Base-by-base conservation (phyloP, 164 flowering plant species). In the Berberis vulgaris region DNA sequence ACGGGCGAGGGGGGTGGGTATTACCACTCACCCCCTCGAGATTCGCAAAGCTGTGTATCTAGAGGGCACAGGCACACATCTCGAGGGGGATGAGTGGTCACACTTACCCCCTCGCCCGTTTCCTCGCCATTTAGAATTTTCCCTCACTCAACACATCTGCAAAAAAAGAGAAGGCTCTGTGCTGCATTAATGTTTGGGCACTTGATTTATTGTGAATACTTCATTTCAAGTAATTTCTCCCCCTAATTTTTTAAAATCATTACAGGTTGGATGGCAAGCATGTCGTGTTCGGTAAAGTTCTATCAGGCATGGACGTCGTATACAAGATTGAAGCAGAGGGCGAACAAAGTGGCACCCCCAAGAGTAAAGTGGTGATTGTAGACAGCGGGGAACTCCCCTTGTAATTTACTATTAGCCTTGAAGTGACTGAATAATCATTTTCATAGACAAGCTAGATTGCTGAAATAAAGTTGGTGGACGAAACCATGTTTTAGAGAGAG, bases 261-360 rank as follows among this genome's bases (percentile, higher is more conserved):
- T 44, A 56, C 78, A 91, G 97, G 97, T 87, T 95, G 88, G 97
- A 91, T 64, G 97, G 90, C 7, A 82, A 64, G 47, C 99, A 94
- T 73, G 99, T 95, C 10, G 97, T 91, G 44, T 95, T 95, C 67
- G 99, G 99, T 4, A 86, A 91, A 73, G 97, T 95, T 67, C 50
- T 91, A 9, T 87, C 96, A 2, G 97, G 97, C 13, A 86, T 95
- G 94, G 97, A 95, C 70, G 83, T 94, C 39, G 89, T 91, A 4
- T 70, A 74, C 79, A 85, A 86, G 75, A 71, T 94, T 41, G 99
- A 94, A 80, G 96, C 89, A 0, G 81, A 80, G 76, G 97, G 99
- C 44, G 73, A 53, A 5, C 77, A 81, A 57, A 82, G 69, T 67
- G 99, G 99, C n/a, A 65, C 61, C n/a, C 97, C 97, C 2, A 84